phyloP scores from a whole-genome alignment of 2,329 filamentous ascomycete species.

The Aspergillus nomiae region DNA sequence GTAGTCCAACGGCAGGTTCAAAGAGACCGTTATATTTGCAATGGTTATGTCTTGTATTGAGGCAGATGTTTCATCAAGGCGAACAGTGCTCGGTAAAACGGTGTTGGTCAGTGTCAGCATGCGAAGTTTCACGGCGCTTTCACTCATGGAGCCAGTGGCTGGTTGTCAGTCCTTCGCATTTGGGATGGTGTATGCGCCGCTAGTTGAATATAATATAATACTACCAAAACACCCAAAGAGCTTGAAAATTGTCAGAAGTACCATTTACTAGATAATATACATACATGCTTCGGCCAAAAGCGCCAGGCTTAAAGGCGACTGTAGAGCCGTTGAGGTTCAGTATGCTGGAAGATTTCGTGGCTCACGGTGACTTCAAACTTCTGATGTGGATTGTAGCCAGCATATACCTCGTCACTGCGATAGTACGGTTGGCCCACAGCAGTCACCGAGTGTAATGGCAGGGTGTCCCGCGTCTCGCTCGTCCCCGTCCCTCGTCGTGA shows the following conservation, averaged over 20 bases:
- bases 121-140: background rate
- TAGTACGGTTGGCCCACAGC: background rate
- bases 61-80: background rate
- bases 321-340: background rate
- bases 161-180: background rate
- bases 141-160: background rate
- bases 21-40: too few species aligned
- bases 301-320: background rate
- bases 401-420: background rate
- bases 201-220: background rate
- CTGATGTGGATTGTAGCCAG: background rate
- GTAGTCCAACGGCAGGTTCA: background rate
- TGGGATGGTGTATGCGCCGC: background rate
- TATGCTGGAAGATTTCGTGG: background rate
- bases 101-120: background rate
- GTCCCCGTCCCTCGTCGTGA: background rate
- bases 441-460: background rate
- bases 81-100: background rate
- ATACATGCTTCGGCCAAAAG: background rate
- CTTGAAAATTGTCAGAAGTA: background rate
- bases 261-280: background rate
- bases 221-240: background rate
- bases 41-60: background rate
- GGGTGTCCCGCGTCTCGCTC: background rate
- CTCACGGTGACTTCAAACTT: background rate